These are phyloP conservation scores for Ailanthus altissimus DNA, from an alignment of 345 rosid genomes.

Conservation along the genomic window DNA sequence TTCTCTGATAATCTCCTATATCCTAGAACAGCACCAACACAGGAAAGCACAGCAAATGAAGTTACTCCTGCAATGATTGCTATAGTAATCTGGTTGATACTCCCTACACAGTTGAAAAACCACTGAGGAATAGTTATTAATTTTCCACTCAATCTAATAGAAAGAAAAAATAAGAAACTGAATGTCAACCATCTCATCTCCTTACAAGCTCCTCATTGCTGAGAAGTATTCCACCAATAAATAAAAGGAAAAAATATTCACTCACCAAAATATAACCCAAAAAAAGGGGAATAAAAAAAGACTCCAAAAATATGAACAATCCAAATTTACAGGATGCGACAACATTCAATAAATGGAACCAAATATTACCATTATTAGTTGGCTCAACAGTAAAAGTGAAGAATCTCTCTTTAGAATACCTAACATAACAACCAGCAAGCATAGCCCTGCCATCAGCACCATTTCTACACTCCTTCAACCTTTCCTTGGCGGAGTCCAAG, in stretches of 20 bases:
- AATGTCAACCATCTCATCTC: neutral
- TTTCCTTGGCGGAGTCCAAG: slow-evolving; percentile 41
- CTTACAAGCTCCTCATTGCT: no score
- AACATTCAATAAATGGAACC: neutral
- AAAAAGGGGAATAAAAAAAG: no score
- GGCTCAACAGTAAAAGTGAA: slow-evolving; percentile 20
- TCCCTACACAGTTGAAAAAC: slow-evolving; percentile 14
- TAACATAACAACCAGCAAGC: slow-evolving; percentile 64
- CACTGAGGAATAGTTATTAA: no score
- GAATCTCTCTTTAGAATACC: slow-evolving; percentile 55
- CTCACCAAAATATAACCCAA: no score
- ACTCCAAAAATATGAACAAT: no score
- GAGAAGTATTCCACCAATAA: no score
- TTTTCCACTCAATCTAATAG: no score
- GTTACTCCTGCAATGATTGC: slow-evolving; percentile 19
- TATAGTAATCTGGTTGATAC: neutral
- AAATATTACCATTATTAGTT: slow-evolving; percentile 6
- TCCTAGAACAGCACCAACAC: slow-evolving; percentile 48
- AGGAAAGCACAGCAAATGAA: slow-evolving; percentile 32
- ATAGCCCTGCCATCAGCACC: slow-evolving; percentile 49
- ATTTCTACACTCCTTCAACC: slow-evolving; percentile 46
- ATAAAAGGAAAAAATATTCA: no score
- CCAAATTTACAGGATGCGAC: no score
- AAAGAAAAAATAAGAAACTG: neutral
- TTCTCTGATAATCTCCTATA: slow-evolving; percentile 41